Evolutionary conservation across 2,329 filamentous ascomycete species (phyloP).

Genomic region (Chaetomiaceae sp.): DNA sequence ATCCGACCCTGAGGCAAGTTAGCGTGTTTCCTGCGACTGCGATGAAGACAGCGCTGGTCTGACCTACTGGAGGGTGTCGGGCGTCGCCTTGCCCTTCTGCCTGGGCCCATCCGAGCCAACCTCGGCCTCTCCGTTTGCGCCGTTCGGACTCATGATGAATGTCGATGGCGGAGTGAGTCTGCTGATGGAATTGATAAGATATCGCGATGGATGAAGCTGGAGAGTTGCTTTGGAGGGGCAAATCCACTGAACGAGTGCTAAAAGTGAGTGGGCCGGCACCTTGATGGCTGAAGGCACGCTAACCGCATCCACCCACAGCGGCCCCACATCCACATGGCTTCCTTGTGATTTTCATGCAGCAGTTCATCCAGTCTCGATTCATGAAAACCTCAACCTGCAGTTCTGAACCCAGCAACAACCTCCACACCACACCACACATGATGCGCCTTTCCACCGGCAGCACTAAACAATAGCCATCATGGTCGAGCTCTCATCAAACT

Average conservation of each 20-base stretch:
- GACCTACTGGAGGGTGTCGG: constrained; percentile 73
- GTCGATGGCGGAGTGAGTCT: constrained; percentile 16
- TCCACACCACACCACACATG: not conserved
- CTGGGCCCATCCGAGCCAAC: constrained; percentile 55
- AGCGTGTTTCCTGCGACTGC: not conserved
- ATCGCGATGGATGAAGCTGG: not conserved
- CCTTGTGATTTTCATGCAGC: not conserved
- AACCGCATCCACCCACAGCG: not conserved
- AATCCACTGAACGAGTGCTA: not conserved
- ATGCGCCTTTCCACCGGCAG: not conserved
- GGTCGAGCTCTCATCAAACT: constrained; percentile 62
- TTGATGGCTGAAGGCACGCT: constrained; percentile 1
- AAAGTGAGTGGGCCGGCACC: constrained; percentile 5
- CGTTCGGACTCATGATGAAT: constrained; percentile 48
- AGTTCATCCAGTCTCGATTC: not conserved
- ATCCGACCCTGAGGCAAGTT: constrained; percentile 41
- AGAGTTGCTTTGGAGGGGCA: not conserved
- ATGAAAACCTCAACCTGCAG: not conserved
- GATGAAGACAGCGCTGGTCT: not conserved
- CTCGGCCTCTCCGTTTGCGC: constrained; percentile 46
- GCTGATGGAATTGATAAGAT: constrained; percentile 19
- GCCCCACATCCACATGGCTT: constrained; percentile 5
- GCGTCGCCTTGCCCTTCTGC: constrained; percentile 76
- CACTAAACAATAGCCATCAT: constrained; percentile 30
- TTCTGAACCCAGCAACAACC: not conserved